These are phyloP conservation scores for Fusarium incarnatum DNA, from an alignment of 2,329 filamentous ascomycete species.

Conservation along the genomic window DNA sequence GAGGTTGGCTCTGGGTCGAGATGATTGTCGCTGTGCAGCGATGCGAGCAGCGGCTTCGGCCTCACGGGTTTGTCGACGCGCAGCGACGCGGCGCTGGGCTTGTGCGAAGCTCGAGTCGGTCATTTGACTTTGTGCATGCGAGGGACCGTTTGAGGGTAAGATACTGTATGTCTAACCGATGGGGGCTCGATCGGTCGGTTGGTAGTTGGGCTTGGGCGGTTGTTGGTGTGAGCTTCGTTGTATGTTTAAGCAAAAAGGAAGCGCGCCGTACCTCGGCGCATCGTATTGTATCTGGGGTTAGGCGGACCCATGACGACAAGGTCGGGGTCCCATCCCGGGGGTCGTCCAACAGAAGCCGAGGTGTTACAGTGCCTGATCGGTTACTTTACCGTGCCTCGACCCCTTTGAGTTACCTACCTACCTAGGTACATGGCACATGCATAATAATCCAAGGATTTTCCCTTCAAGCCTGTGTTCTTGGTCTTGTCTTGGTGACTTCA, in stretches of 20 bases:
- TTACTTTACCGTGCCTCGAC: not conserved
- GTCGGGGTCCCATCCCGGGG: conserved; percentile 7
- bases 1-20: conserved; percentile 65
- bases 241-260: conserved; percentile 28
- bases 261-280: conserved; percentile 18
- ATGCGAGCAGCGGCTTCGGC: conserved; percentile 69
- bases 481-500: not conserved
- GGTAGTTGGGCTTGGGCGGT: conserved; percentile 1
- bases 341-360: conserved; percentile 40
- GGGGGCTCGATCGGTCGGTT: not conserved
- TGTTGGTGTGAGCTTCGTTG: conserved; percentile 12
- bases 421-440: not conserved
- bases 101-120: conserved; percentile 79
- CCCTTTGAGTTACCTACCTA: not conserved
- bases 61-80: conserved; percentile 82
- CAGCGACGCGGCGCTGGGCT: conserved; percentile 87
- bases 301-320: conserved; percentile 42
- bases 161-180: not conserved
- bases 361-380: conserved; percentile 28
- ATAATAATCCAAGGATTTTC: not conserved
- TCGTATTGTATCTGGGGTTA: conserved; percentile 33
- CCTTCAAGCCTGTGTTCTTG: not conserved
- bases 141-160: conserved; percentile 4
- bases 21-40: conserved; percentile 62
- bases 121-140: conserved; percentile 55